A percentile compares a stretch with the other conserved stretches of the same genome.
Evolutionary conservation across 176 grass and related monocot species (phyloP).

Genomic region (Oryza nivara): DNA sequence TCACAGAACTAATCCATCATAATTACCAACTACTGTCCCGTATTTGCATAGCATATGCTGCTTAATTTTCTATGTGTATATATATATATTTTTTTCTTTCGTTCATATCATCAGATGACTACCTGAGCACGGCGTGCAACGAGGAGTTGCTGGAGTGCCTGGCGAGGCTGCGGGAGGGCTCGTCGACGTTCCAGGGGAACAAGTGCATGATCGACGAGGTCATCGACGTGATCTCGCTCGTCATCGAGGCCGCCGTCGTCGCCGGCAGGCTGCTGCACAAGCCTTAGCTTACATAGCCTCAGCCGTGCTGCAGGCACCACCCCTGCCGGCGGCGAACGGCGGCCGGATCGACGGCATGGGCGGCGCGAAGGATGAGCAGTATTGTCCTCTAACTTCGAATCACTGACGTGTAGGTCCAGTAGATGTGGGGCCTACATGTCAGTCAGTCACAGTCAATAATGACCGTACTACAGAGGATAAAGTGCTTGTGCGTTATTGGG

Average conservation of each 20-base stretch:
- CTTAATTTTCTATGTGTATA: background rate
- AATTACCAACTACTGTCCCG: background rate
- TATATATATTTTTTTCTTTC: background rate
- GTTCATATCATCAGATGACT: constrained; percentile 54
- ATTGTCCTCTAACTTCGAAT: too few relatives aligned
- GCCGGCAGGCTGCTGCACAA: constrained; percentile 84
- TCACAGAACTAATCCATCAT: background rate
- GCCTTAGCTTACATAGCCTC: constrained; percentile 47
- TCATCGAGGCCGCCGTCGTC: constrained; percentile 83
- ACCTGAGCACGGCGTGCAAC: constrained; percentile 83
- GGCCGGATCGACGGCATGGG: too few relatives aligned
- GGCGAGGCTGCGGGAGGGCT: constrained; percentile 44
- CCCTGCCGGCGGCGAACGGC: background rate
- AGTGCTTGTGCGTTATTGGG: constrained; percentile 13
- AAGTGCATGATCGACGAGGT: constrained; percentile 89
- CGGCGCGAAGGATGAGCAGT: background rate
- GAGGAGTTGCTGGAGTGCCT: constrained; percentile 72
- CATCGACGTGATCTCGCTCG: constrained; percentile 71
- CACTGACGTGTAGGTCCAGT: too few relatives aligned
- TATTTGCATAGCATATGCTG: too few relatives aligned
- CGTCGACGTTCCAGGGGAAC: constrained; percentile 72
- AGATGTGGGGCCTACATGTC: too few relatives aligned
- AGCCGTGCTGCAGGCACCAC: too few relatives aligned
- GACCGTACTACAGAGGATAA: background rate
- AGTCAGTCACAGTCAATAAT: too few relatives aligned